Percentiles rank a stretch among this genome's conserved stretches.
These are phyloP conservation scores for Lepiota brunneoincarnata DNA, from an alignment of 768 basidiomycete species.

Conservation along the genomic window DNA sequence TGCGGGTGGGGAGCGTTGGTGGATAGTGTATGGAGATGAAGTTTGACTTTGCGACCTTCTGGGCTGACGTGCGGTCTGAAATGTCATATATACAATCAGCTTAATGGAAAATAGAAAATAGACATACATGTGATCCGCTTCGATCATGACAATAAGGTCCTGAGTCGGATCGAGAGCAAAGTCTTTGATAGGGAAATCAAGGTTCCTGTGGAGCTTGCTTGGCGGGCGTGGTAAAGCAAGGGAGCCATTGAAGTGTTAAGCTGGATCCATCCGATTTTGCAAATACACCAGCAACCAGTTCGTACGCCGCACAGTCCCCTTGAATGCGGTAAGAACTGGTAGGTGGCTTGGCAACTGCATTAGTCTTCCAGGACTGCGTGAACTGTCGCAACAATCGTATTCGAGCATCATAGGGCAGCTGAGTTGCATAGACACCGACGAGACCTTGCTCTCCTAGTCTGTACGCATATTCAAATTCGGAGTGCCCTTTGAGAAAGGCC, in stretches of 20 bases:
- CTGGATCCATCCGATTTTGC: slow-evolving; percentile 33
- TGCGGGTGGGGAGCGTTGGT: slow-evolving; percentile 38
- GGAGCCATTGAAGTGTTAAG: slow-evolving; percentile 22
- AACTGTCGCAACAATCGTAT: neutral
- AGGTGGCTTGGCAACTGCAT: neutral
- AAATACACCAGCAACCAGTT: slow-evolving; percentile 59
- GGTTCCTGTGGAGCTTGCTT: slow-evolving; percentile 22
- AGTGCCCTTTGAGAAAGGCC: neutral
- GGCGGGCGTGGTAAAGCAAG: slow-evolving; percentile 19
- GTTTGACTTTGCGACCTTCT: slow-evolving; percentile 12
- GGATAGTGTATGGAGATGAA: slow-evolving; percentile 46
- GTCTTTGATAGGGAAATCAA: slow-evolving; percentile 45
- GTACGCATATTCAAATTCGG: slow-evolving; percentile 7
- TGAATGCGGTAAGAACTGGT: slow-evolving; percentile 5
- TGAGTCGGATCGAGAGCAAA: slow-evolving; percentile 69
- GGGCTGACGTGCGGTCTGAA: slow-evolving; percentile 10
- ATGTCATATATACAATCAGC: neutral
- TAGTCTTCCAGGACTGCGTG: neutral
- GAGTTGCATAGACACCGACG: neutral
- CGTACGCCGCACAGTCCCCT: slow-evolving; percentile 42
- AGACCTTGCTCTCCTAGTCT: slow-evolving; percentile 6
- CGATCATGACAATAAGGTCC: slow-evolving; percentile 49
- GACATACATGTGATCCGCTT: slow-evolving; percentile 14
- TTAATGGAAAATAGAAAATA: neutral
- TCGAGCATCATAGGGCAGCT: neutral